Evolutionary conservation across 2,329 filamentous ascomycete species (phyloP).

Genomic region (Ceratocystis colombiana): DNA sequence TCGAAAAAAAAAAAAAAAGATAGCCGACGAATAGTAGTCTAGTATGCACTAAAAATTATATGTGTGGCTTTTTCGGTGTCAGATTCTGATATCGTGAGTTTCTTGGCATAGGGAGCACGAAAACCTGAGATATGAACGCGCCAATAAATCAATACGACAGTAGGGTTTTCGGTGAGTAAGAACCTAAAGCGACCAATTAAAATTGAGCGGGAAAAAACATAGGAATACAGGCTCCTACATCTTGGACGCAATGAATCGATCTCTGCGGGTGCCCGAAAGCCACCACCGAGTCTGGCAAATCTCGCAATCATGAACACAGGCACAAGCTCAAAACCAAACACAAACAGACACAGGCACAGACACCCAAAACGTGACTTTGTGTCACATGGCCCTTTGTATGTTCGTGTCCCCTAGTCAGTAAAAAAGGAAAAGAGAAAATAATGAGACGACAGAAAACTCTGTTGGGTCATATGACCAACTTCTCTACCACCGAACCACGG

Average conservation of each 20-base stretch:
- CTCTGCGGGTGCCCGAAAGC: not conserved
- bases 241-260: not conserved
- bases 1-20: not conserved
- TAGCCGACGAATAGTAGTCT: not conserved
- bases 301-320: not conserved
- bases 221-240: not conserved
- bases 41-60: not conserved
- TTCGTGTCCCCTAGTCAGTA: not conserved
- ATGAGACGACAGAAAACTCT: constrained; percentile 15
- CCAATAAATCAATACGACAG: not conserved
- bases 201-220: not conserved
- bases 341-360: constrained; percentile 10
- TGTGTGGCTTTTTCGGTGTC: not conserved
- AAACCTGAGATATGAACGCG: not conserved
- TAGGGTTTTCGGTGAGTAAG: not conserved
- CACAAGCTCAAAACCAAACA: constrained; percentile 1
- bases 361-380: constrained; percentile 6
- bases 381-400: constrained; percentile 4
- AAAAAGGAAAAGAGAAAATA: not conserved
- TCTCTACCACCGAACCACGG: constrained; percentile 8
- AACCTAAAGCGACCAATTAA: not conserved
- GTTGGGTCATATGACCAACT: constrained; percentile 17
- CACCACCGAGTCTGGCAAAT: not conserved
- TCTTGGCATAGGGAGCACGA: not conserved
- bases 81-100: constrained; percentile 7